Evolutionary conservation across 148 eudicot species (phyloP).

Genomic region (Agrostemma githago): DNA sequence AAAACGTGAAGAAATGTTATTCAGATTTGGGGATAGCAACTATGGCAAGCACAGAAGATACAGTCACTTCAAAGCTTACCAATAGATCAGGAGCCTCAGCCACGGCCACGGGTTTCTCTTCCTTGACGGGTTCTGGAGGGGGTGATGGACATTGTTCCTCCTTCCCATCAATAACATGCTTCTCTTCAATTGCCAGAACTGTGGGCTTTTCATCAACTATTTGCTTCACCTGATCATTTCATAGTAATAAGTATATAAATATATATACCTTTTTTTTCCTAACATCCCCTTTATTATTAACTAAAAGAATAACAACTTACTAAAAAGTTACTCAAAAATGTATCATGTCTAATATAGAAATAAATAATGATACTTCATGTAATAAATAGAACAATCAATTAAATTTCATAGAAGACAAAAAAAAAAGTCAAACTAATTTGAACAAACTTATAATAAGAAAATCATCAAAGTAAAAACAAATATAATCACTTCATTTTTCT

Average conservation of each 20-base stretch:
- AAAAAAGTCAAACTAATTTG: too few relatives aligned
- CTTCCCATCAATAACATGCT: conserved; percentile 46
- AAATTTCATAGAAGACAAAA: too few relatives aligned
- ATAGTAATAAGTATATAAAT: background rate
- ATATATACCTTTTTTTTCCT: background rate
- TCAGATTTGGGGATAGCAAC: background rate
- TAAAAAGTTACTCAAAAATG: too few relatives aligned
- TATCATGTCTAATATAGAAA: too few relatives aligned
- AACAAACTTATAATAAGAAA: too few relatives aligned
- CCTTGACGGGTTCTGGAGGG: conserved; percentile 67
- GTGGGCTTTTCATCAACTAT: conserved; percentile 51
- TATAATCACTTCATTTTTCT: too few relatives aligned
- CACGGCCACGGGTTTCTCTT: conserved; percentile 60
- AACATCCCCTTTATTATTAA: too few relatives aligned
- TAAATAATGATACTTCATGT: too few relatives aligned
- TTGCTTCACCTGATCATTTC: conserved; percentile 42
- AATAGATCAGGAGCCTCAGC: conserved; percentile 75
- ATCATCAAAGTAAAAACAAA: too few relatives aligned
- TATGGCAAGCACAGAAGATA: conserved; percentile 4
- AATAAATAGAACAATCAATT: too few relatives aligned
- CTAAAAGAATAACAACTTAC: too few relatives aligned
- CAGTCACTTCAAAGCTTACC: conserved; percentile 40
- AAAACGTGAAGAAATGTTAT: conserved; percentile 14
- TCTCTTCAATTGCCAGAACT: conserved; percentile 65
- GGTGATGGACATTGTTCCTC: conserved; percentile 57